Conservation (phyloP, 2,329 filamentous ascomycete species). For the Cercospora sp. region DNA sequence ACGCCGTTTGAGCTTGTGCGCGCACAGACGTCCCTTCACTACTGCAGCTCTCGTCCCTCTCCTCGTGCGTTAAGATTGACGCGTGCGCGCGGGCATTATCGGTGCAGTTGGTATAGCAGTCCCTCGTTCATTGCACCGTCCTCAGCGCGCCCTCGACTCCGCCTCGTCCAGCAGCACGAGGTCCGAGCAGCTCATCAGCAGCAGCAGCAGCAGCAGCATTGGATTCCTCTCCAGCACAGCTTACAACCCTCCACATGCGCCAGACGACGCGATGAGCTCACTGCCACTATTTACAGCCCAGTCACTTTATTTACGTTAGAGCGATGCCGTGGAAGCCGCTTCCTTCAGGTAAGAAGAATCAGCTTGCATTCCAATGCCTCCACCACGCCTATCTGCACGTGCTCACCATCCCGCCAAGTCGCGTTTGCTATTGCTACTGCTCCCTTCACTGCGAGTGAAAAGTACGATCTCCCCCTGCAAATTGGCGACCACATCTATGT, state of each 20-base stretch:
- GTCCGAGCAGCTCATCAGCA: neutral
- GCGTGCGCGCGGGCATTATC: neutral
- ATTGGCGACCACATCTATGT: constrained; percentile 98
- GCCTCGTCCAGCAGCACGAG: neutral
- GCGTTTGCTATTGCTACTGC: constrained; percentile 96
- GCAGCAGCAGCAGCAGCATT: neutral
- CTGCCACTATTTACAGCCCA: constrained; percentile 9
- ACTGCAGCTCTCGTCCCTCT: neutral
- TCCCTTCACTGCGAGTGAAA: constrained; percentile 82
- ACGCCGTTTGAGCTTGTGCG: constrained; percentile 5
- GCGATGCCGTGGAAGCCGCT: constrained; percentile 22
- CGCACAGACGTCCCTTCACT: constrained; percentile 2
- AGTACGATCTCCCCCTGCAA: constrained; percentile 91
- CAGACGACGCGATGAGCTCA: constrained; percentile 11
- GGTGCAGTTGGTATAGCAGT: constrained; percentile 3
- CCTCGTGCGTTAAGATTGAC: neutral
- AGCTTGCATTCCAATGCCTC: constrained; percentile 62
- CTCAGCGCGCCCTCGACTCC: neutral
- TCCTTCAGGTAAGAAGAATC: constrained; percentile 8
- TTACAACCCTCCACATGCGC: neutral
- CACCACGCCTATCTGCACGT: neutral
- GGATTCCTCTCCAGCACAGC: neutral
- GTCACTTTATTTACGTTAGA: constrained; percentile 9
- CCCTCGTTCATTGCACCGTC: constrained; percentile 1
- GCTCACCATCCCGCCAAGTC: constrained; percentile 57